Evolutionary conservation across 106 monocot species (phyloP), one percentile per base, ranked within the genome.

Genomic region (Gastrodia elata): DNA sequence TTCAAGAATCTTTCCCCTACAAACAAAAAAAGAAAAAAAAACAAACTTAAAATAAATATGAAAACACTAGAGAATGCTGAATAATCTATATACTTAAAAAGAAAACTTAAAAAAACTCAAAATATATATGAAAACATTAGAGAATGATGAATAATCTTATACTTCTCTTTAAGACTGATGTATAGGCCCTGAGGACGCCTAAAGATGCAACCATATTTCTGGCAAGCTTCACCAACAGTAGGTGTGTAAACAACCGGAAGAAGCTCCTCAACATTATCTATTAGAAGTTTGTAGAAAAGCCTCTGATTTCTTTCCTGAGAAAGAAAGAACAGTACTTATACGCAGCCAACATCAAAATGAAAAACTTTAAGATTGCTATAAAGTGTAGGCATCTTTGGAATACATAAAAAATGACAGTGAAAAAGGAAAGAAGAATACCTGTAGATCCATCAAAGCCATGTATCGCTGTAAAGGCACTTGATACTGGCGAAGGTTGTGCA

Each of bases 191-290:
- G 91, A 13, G 94, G 94, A 22, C 80, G 88, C 77, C 84, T 82
- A 65, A 84, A 94, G 37, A 94, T 94, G 82, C 78, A 73, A 6
- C 94, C 94, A 81, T 88, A 94, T 59, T 94, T 94, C 75, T 94
- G 94, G 88, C 94, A 94, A 35, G 94, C 94, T 81, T 91, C 88
- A 24, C 94, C 94, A 20, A 94, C 94, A 32, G 94, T 94, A 24
- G 94, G 94, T 25, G 94, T 94, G 80, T 94, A 94, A 6, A 94
- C 94, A 78, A 94, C 76, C 0, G 94, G 94, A 38, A 94, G 87
- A 70, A 94, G 46, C 74, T 94, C 94, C 82, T 88, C 94, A 20
- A 94, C 94, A 83, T 94, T 82, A 74, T 94, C 87, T 37, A 94
- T 77, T n/a, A 94, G 79, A 75, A 94, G 87, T 80, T 91, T 91